Percentiles rank a stretch among this genome's conserved stretches.
These are phyloP conservation scores for Ceratobasidium sp. DNA, from an alignment of 1,284 basidiomycete genomes.

Conservation along the genomic window DNA sequence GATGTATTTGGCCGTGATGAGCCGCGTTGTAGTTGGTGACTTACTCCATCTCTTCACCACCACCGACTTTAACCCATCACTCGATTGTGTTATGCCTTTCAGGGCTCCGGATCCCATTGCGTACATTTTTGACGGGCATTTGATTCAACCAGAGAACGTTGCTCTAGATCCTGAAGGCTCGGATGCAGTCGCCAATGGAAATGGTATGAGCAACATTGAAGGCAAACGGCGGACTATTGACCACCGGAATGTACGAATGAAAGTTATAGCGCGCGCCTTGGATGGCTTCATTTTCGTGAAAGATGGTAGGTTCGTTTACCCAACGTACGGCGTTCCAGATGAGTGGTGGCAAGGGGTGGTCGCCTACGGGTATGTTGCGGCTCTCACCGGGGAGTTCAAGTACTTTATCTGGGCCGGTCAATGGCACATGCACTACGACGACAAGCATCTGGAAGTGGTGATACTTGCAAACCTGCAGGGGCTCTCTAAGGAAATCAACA, in stretches of 20 bases:
- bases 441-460: not conserved
- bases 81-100: no score
- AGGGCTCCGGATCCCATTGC: no score
- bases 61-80: no score
- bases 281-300: slow-evolving; percentile 5
- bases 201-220: not conserved
- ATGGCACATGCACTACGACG: not conserved
- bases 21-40: no score
- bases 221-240: not conserved
- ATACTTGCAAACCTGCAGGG: not conserved
- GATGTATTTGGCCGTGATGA: no score
- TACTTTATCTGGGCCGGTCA: not conserved
- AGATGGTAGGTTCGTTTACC: slow-evolving; percentile 1
- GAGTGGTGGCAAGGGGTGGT: slow-evolving; percentile 2
- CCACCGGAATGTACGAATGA: not conserved
- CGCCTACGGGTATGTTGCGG: not conserved
- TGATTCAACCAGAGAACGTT: no score
- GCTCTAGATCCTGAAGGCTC: no score
- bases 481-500: not conserved
- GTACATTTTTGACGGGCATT: no score
- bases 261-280: not conserved
- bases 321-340: not conserved
- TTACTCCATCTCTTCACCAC: no score
- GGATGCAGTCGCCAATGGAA: no score
- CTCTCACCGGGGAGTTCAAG: not conserved